phyloP scores from a whole-genome alignment of 345 rosid genomes.

The Ceriops decandra region DNA sequence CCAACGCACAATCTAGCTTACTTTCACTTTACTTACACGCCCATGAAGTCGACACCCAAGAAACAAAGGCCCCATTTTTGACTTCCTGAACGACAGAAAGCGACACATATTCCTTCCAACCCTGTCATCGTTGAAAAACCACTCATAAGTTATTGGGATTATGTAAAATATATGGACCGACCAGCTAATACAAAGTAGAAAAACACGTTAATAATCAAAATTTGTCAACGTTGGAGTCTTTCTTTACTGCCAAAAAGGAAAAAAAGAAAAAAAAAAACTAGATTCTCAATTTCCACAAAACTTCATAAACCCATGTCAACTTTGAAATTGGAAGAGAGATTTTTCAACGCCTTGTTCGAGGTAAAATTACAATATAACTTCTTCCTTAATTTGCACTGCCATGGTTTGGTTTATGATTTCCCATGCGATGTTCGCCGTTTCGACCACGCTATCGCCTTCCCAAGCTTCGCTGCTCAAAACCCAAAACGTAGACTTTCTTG shows the following conservation, averaged over 20 bases:
- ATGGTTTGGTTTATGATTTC: conserved; percentile 15
- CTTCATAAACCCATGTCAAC: background rate
- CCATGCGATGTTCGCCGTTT: conserved; percentile 57
- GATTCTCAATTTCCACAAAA: conserved; percentile 15
- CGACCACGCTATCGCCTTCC: conserved; percentile 73
- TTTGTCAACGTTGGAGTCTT: conserved; percentile 22
- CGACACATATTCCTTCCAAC: conserved; percentile 42
- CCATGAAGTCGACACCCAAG: background rate
- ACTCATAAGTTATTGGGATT: background rate
- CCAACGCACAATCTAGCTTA: conserved; percentile 13
- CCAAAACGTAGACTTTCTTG: conserved; percentile 30
- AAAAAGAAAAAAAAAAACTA: conserved; percentile 16
- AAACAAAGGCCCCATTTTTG: conserved; percentile 30
- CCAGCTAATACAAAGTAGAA: conserved; percentile 18
- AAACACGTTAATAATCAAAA: conserved; percentile 13
- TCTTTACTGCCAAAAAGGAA: conserved; percentile 10
- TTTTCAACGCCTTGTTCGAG: conserved; percentile 29
- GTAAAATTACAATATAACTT: background rate
- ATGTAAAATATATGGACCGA: background rate
- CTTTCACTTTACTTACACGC: background rate
- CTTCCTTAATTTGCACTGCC: background rate
- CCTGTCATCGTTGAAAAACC: conserved; percentile 33
- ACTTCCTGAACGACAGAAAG: conserved; percentile 30
- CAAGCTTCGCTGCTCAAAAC: conserved; percentile 21
- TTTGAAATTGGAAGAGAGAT: conserved; percentile 18